Conservation (phyloP, 345 rosid species). For the Boechera divaricarpa region DNA sequence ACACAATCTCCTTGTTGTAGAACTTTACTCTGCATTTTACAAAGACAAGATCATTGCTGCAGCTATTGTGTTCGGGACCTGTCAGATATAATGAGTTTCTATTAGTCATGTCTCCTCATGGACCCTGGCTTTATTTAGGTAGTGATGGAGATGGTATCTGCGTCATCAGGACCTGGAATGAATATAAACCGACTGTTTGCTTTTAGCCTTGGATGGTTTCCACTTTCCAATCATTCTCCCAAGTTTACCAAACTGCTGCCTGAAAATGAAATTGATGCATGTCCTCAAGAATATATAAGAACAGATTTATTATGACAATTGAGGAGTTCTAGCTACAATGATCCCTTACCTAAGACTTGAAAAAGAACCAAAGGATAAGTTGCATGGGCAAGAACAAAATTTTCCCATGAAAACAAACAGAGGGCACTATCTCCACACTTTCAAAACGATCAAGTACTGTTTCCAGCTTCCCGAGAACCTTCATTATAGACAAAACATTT, state of each 20-base stretch:
- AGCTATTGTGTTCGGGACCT: conserved; percentile 52
- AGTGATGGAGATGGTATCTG: conserved; percentile 54
- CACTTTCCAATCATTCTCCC: conserved; percentile 71
- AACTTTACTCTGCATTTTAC: conserved; percentile 70
- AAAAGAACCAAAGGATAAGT: conserved; percentile 76
- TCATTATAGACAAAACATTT: conserved; percentile 54
- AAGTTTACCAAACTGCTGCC: conserved; percentile 75
- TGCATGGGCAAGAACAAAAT: conserved; percentile 85
- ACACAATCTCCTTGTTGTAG: conserved; percentile 82
- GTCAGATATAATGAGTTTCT: conserved; percentile 35
- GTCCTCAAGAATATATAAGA: background rate
- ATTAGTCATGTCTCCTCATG: conserved; percentile 26
- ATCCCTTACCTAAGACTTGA: conserved; percentile 69
- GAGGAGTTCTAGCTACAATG: background rate
- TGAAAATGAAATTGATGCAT: conserved; percentile 34
- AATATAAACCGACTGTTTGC: conserved; percentile 76
- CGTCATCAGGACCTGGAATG: conserved; percentile 88
- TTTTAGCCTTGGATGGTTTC: conserved; percentile 70
- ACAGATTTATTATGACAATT: background rate
- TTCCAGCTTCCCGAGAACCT: conserved; percentile 77
- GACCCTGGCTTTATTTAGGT: background rate
- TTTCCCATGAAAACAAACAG: conserved; percentile 96
- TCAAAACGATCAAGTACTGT: conserved; percentile 74
- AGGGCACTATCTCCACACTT: conserved; percentile 74
- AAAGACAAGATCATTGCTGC: conserved; percentile 15